A percentile compares a stretch with the other conserved stretches of the same genome.
phyloP scores from a whole-genome alignment of 2,329 filamentous ascomycete species.

The Sordariomycetes sp. region DNA sequence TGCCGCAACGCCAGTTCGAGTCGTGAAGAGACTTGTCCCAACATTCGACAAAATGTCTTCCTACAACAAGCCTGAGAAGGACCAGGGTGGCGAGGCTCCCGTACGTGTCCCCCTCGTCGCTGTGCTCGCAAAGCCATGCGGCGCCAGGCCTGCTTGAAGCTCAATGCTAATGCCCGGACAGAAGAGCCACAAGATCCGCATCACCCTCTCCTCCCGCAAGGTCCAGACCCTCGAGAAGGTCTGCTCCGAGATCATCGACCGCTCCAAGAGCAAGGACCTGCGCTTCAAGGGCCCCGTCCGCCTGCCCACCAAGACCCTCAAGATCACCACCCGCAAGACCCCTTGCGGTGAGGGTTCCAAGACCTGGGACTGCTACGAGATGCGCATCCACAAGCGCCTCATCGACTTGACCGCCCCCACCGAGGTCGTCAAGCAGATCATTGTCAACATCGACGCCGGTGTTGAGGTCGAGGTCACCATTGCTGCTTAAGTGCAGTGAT shows the following conservation, averaged over 20 bases:
- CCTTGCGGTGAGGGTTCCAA: conserved; percentile 99
- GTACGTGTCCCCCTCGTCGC: conserved; percentile 39
- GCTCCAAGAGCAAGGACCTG: conserved; percentile 96
- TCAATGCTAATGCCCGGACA: conserved; percentile 19
- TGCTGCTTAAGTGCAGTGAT: conserved; percentile 52
- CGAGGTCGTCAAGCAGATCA: conserved; percentile 95
- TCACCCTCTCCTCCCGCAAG: conserved; percentile 94
- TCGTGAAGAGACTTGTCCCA: conserved; percentile 55
- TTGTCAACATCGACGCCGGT: conserved; percentile 91
- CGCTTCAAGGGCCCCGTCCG: conserved; percentile 97
- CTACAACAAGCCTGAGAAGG: conserved; percentile 92
- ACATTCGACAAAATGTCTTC: conserved; percentile 57
- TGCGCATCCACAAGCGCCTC: conserved; percentile 98
- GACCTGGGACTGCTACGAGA: conserved; percentile 99
- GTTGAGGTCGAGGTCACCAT: conserved; percentile 92
- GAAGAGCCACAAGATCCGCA: conserved; percentile 97
- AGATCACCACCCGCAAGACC: conserved; percentile 97
- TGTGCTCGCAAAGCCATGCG: background rate
- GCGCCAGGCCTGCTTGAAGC: background rate
- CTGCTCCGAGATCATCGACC: conserved; percentile 96
- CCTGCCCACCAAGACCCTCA: conserved; percentile 92
- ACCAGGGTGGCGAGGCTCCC: conserved; percentile 80
- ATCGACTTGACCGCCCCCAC: conserved; percentile 97
- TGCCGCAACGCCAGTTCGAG: conserved; percentile 72
- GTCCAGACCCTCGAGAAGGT: conserved; percentile 96